Percentiles rank a stretch among this genome's conserved stretches.
phyloP scores from a whole-genome alignment of 1,284 basidiomycete genomes.

The Naganishia sp. region DNA sequence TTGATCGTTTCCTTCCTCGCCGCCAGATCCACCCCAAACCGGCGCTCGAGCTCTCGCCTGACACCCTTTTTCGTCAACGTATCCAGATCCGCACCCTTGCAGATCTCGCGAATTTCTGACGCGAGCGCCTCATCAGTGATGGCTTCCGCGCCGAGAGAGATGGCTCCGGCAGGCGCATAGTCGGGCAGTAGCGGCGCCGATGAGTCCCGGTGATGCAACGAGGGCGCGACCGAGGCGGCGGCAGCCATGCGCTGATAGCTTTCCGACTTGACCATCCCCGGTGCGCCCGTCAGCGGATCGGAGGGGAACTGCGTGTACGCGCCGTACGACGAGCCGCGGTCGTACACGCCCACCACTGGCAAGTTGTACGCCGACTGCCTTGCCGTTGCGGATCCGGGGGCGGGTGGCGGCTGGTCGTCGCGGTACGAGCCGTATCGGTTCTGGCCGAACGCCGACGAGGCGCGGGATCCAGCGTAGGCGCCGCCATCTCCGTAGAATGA shows the following conservation, averaged over 20 bases:
- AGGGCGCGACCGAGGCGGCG: not conserved
- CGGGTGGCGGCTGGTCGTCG: not conserved
- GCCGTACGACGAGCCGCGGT: conserved; percentile 22
- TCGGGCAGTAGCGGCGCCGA: conserved; percentile 17
- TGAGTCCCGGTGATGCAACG: conserved; percentile 18
- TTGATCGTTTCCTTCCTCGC: conserved; percentile 55
- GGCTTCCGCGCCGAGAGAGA: conserved; percentile 23
- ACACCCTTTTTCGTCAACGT: conserved; percentile 87
- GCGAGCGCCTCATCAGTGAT: conserved; percentile 68
- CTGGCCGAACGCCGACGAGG: conserved; percentile 14
- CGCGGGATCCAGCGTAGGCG: conserved; percentile 44
- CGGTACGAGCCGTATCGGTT: conserved; percentile 21
- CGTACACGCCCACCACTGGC: conserved; percentile 21
- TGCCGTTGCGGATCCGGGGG: not conserved
- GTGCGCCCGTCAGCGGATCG: conserved; percentile 16
- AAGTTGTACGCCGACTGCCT: conserved; percentile 13
- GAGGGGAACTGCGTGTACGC: conserved; percentile 19
- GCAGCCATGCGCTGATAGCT: conserved; percentile 10
- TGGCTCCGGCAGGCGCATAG: conserved; percentile 21
- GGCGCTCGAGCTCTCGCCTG: conserved; percentile 73
- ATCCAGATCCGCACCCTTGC: conserved; percentile 74
- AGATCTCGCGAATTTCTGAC: conserved; percentile 67
- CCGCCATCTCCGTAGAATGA: conserved; percentile 81
- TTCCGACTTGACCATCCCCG: conserved; percentile 23
- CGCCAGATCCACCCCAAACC: conserved; percentile 61